Evolutionary conservation across 306 rosid genomes (phyloP).

Genomic region (Bauhinia variegata): DNA sequence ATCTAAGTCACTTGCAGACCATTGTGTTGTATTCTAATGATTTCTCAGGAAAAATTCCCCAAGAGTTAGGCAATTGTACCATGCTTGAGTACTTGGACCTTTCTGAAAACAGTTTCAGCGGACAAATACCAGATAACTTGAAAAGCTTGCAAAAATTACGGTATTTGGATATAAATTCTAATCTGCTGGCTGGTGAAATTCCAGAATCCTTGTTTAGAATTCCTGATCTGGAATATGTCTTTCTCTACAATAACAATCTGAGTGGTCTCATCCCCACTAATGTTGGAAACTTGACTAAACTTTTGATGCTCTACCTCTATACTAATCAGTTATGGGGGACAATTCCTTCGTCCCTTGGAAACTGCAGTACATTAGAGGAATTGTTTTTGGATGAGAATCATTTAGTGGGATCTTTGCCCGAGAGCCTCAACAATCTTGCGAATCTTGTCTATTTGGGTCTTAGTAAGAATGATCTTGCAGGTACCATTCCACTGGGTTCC

Average conservation of each 20-base stretch:
- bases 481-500: constrained; percentile 50
- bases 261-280: constrained; percentile 50
- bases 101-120: constrained; percentile 39
- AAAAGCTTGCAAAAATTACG: constrained; percentile 30
- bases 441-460: constrained; percentile 40
- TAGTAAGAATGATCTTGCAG: constrained; percentile 41
- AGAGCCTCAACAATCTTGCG: constrained; percentile 46
- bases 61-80: constrained; percentile 45
- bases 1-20: constrained; percentile 43
- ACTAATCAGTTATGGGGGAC: constrained; percentile 45
- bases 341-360: constrained; percentile 56
- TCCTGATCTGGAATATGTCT: constrained; percentile 34
- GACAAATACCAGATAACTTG: constrained; percentile 40
- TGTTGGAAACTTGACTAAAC: constrained; percentile 49
- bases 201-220: constrained; percentile 49
- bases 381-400: constrained; percentile 37
- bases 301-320: constrained; percentile 29
- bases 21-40: constrained; percentile 35
- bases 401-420: constrained; percentile 50
- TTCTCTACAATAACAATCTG: constrained; percentile 40
- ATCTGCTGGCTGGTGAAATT: constrained; percentile 42
- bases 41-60: constrained; percentile 50
- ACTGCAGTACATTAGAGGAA: constrained; percentile 45
- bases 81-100: constrained; percentile 46
- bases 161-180: constrained; percentile 31